Percentiles rank a stretch among this genome's conserved stretches.
phyloP scores from a whole-genome alignment of 805 yeast genomes.

The Jamesozyma piceae region DNA sequence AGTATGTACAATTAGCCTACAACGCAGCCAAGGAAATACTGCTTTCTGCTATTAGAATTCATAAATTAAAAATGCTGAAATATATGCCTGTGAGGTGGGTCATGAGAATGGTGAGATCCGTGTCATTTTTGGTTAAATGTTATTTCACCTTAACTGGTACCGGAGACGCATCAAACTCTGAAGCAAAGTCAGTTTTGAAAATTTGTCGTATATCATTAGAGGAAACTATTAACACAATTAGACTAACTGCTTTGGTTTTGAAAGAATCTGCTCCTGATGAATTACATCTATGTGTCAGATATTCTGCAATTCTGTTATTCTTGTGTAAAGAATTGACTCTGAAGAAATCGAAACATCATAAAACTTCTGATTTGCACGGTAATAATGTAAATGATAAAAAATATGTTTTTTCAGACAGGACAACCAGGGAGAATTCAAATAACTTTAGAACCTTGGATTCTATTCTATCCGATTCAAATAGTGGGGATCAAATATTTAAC shows the following conservation, averaged over 20 bases:
- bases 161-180: slow-evolving; percentile 27
- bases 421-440: neutral
- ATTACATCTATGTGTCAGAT: slow-evolving; percentile 70
- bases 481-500: neutral
- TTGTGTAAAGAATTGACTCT: slow-evolving; percentile 66
- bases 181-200: slow-evolving; percentile 41
- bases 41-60: slow-evolving; percentile 60
- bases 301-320: slow-evolving; percentile 67
- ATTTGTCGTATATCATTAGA: slow-evolving; percentile 60
- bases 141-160: slow-evolving; percentile 43
- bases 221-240: slow-evolving; percentile 59
- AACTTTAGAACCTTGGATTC: neutral
- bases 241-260: slow-evolving; percentile 61
- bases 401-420: too few relatives aligned
- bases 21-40: slow-evolving; percentile 76
- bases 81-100: slow-evolving; percentile 93
- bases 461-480: neutral
- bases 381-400: slow-evolving; percentile 1
- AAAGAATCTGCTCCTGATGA: slow-evolving; percentile 86
- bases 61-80: slow-evolving; percentile 49
- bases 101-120: slow-evolving; percentile 74
- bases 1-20: slow-evolving; percentile 73
- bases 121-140: slow-evolving; percentile 84
- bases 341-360: slow-evolving; percentile 21
- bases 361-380: slow-evolving; percentile 3